These are phyloP conservation scores for Aplosporella prunicola DNA, from an alignment of 2,329 filamentous ascomycete species.

Conservation along the genomic window DNA sequence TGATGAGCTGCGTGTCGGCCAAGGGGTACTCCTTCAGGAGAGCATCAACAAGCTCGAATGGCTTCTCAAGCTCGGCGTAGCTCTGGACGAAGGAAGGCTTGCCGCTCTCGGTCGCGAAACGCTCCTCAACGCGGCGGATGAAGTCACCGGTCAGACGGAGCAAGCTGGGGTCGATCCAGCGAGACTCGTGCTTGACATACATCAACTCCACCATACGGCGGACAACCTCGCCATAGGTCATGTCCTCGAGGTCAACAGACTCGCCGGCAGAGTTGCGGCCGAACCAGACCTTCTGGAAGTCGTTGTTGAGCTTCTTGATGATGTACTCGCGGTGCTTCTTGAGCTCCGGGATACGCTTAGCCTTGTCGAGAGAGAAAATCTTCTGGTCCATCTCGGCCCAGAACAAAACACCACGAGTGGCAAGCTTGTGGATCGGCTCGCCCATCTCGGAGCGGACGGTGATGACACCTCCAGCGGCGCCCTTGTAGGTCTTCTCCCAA, in stretches of 20 bases:
- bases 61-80: conserved; percentile 77
- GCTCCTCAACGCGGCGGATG: conserved; percentile 92
- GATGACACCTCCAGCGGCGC: conserved; percentile 82
- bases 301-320: conserved; percentile 38
- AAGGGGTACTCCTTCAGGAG: conserved; percentile 79
- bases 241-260: conserved; percentile 37
- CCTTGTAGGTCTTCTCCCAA: conserved; percentile 45
- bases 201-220: conserved; percentile 38
- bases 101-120: conserved; percentile 66
- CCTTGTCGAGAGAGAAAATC: conserved; percentile 93
- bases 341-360: conserved; percentile 39
- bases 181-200: conserved; percentile 36
- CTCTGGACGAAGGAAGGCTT: conserved; percentile 79
- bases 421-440: conserved; percentile 97
- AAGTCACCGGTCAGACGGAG: conserved; percentile 83
- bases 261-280: conserved; percentile 34
- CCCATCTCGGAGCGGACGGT: conserved; percentile 99
- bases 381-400: conserved; percentile 99
- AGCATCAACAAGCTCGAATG: conserved; percentile 66
- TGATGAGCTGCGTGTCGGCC: conserved; percentile 84
- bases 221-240: conserved; percentile 40
- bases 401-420: conserved; percentile 88
- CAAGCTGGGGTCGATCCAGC: conserved; percentile 55
- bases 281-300: conserved; percentile 43
- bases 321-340: conserved; percentile 37